Evolutionary conservation across 2,329 filamentous ascomycete species (phyloP), one percentile per base, ranked within the genome.

Genomic region (Nectriaceae sp.): DNA sequence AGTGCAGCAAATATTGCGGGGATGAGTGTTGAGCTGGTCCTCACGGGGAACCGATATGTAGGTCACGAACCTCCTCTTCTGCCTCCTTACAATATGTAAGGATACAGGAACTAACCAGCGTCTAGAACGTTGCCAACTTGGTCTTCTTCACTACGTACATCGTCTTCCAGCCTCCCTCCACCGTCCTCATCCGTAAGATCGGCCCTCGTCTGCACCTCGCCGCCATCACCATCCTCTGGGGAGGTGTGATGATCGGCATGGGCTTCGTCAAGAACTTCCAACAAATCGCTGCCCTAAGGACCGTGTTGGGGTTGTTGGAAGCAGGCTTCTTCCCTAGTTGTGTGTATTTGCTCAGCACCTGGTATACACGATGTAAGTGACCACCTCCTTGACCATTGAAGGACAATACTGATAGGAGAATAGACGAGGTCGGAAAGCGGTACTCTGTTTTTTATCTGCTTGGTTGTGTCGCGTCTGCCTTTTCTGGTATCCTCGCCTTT

Each of bases 71-170:
- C 8, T 10, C 10, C 26, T 15, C 26, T 10, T 15, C 33, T 36
- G 11, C 5, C 8, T 19, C 33, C 8, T 36, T 16, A 10, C 33
- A 16, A 5, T 8, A 36, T 36, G 8, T 5, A n/a, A 36, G 16
- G 8, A 10, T 16, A 36, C 5, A n/a, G 8, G 16, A 10, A 36
- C 33, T 36, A 16, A 36, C 16, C 8, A 19, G 8, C 13, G 11
- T 16, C 8, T 53, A 78, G 75, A 79, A 82, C n/a, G 79, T 90
- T 59, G 77, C 87, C 47, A 86, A 86, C 3, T 73, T 90, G 29
- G 75, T 89, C 60, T 90, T 90, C 73, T 90, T 90, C 74, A 76
- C 88, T 56, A 80, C 85, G 1, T 91, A 90, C 65, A 79, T 87
- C 52, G 44, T 88, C 42, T 86, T 89, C 53, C 87, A 91, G 62